Conservation (phyloP, 768 basidiomycete species). For the Tubosaeta brunneosetosa region DNA sequence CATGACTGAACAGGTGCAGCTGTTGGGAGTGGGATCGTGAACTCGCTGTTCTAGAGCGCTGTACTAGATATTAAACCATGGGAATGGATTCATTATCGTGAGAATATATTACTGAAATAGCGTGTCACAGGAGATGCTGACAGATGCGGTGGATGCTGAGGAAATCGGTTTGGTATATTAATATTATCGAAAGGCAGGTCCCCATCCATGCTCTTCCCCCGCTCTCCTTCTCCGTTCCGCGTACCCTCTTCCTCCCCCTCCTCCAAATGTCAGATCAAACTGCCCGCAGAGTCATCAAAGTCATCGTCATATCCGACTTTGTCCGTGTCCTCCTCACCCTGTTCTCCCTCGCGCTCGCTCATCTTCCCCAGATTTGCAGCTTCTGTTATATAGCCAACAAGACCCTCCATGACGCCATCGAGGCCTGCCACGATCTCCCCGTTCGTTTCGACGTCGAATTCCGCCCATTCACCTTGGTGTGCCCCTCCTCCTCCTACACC, state of each 20-base stretch:
- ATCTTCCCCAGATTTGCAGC: conserved; percentile 25
- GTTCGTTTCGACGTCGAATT: conserved; percentile 34
- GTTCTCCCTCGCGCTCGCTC: conserved; percentile 1
- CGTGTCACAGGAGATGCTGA: conserved; percentile 27
- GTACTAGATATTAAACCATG: conserved; percentile 14
- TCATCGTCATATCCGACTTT: conserved; percentile 34
- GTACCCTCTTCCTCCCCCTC: background rate
- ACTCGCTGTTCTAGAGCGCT: conserved; percentile 41
- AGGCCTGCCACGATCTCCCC: conserved; percentile 30
- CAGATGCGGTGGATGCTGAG: conserved; percentile 28
- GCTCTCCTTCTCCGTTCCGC: conserved; percentile 1
- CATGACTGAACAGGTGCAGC: conserved; percentile 35
- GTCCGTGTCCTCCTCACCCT: conserved; percentile 15
- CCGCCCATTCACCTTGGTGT: conserved; percentile 31
- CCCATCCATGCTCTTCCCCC: conserved; percentile 22
- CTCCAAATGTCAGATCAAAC: conserved; percentile 18
- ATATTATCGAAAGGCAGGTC: conserved; percentile 25
- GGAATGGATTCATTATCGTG: conserved; percentile 16
- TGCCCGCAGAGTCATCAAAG: conserved; percentile 21
- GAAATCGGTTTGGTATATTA: conserved; percentile 26
- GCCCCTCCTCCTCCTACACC: conserved; percentile 14
- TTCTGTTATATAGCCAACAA: conserved; percentile 40
- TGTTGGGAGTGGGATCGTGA: conserved; percentile 40
- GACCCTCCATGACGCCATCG: conserved; percentile 35
- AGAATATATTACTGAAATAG: conserved; percentile 18